Conservation (phyloP, 78 protist species). For the Emiliania huxleyi region DNA sequence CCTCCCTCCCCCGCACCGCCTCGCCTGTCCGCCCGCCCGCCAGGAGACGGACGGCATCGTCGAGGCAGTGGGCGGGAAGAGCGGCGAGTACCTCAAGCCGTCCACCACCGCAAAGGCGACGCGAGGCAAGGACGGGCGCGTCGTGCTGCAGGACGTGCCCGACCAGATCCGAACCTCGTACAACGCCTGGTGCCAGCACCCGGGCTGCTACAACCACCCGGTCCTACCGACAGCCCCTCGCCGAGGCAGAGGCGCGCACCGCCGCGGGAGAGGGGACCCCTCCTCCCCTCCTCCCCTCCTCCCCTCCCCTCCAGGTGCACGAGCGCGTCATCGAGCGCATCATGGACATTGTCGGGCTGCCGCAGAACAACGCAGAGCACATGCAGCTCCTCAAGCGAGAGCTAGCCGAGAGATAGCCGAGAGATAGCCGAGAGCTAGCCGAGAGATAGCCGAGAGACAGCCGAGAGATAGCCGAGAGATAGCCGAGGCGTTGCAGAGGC, state of each 20-base stretch:
- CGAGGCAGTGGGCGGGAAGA: neutral
- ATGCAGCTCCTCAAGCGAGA: neutral
- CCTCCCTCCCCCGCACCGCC: too few species aligned
- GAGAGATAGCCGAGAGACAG: too few species aligned
- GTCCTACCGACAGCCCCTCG: too few species aligned
- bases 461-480: too few species aligned
- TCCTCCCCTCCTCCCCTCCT: too few species aligned
- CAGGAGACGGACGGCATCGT: neutral
- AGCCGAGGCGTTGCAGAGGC: too few species aligned
- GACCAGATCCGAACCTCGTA: neutral
- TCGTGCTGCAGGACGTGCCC: neutral
- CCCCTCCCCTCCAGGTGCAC: too few species aligned
- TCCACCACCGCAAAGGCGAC: neutral
- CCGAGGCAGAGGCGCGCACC: too few species aligned
- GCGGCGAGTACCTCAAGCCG: conserved; percentile 4
- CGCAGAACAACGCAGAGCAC: neutral
- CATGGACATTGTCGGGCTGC: neutral
- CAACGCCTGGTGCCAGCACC: neutral
- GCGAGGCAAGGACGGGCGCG: neutral
- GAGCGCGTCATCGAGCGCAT: conserved; percentile 10
- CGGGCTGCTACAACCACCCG: neutral
- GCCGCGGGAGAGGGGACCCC: too few species aligned
- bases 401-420: neutral
- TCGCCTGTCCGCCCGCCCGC: too few species aligned
- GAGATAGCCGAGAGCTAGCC: too few species aligned